Conservation (phyloP, 768 basidiomycete species). For the Roridomyces roridus region DNA sequence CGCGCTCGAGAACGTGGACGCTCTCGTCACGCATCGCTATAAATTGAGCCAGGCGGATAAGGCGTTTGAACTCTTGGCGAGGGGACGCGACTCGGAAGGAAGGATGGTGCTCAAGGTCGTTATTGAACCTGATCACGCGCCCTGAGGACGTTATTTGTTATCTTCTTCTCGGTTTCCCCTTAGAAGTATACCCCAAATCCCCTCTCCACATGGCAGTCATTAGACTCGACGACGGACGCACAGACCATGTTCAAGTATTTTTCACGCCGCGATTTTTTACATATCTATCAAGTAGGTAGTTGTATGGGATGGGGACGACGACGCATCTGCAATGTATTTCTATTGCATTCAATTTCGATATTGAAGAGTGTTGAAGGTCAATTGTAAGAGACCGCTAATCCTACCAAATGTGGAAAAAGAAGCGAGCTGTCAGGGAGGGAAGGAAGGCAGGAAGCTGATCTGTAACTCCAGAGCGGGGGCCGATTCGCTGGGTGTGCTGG, state of each 20-base stretch:
- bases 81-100: constrained; percentile 81
- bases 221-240: constrained; percentile 14
- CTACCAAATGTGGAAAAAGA: not conserved
- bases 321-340: constrained; percentile 15
- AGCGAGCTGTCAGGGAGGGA: not conserved
- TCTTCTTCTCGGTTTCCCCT: too few relatives aligned
- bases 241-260: not conserved
- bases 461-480: too few relatives aligned
- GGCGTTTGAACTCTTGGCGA: constrained; percentile 83
- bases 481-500: too few relatives aligned
- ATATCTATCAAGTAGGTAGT: too few relatives aligned
- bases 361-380: too few relatives aligned
- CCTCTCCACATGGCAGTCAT: too few relatives aligned
- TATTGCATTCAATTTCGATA: constrained; percentile 14
- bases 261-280: not conserved
- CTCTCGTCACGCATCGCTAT: constrained; percentile 83
- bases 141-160: too few relatives aligned
- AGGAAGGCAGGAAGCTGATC: too few relatives aligned
- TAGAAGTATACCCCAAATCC: too few relatives aligned
- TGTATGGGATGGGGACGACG: too few relatives aligned
- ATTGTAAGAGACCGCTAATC: too few relatives aligned
- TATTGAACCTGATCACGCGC: constrained; percentile 50
- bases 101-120: constrained; percentile 90
- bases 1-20: constrained; percentile 65
- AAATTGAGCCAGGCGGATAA: constrained; percentile 64